Conservation (phyloP, 1,284 basidiomycete genomes). For the Marasmius fiardii region DNA sequence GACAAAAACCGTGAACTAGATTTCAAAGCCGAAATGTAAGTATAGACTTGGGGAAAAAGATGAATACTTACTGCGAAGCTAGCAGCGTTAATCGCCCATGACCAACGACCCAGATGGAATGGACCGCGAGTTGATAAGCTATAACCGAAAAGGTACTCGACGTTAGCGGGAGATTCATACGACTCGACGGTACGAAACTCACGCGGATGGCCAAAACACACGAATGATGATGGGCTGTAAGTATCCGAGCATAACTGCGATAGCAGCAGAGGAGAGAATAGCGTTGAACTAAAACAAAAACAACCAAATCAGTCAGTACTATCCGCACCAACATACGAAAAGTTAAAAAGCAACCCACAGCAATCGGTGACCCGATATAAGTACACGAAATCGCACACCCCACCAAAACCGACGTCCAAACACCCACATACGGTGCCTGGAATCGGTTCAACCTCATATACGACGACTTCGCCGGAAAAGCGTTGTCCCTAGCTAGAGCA, state of each 20-base stretch:
- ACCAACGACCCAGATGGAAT: slow-evolving; percentile 51
- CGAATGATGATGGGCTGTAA: slow-evolving; percentile 56
- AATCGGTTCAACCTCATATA: slow-evolving; percentile 51
- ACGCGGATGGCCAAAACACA: slow-evolving; percentile 57
- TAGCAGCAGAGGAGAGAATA: slow-evolving; percentile 52
- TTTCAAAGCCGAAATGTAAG: not conserved
- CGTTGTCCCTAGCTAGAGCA: slow-evolving; percentile 53
- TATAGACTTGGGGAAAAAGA: slow-evolving; percentile 1
- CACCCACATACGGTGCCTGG: slow-evolving; percentile 54
- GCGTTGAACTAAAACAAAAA: slow-evolving; percentile 45
- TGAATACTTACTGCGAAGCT: slow-evolving; percentile 38
- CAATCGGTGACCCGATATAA: slow-evolving; percentile 54
- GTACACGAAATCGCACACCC: slow-evolving; percentile 56
- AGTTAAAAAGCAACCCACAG: slow-evolving; percentile 31
- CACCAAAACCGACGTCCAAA: slow-evolving; percentile 52
- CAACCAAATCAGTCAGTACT: not conserved
- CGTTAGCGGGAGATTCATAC: not conserved
- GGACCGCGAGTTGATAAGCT: slow-evolving; percentile 49
- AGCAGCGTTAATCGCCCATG: slow-evolving; percentile 47
- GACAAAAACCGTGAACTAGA: slow-evolving; percentile 50
- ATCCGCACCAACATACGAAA: not conserved
- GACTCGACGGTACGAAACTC: slow-evolving; percentile 16
- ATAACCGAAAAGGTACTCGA: not conserved
- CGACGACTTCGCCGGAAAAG: slow-evolving; percentile 40
- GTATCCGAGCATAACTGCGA: slow-evolving; percentile 59